Base-by-base conservation (phyloP, 202 grass and related monocot species). In the Hordeum pubiflorum region DNA sequence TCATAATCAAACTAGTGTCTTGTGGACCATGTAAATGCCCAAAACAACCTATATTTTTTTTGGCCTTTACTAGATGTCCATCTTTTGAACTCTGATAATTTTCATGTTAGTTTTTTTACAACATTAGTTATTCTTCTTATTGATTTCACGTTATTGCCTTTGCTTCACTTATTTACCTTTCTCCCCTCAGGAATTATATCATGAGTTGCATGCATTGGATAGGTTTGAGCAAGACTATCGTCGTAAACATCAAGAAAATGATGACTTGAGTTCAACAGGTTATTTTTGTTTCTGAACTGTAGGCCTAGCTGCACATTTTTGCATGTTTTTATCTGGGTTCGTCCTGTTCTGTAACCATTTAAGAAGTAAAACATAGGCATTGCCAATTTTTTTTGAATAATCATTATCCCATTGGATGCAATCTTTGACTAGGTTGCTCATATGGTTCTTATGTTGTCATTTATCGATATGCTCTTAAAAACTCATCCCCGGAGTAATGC, bases 191-290 rank as follows among this genome's bases (percentile, higher is more conserved):
- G 96, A 99, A 89, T 63, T 99, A 82, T 99, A 99, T 63, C 96
- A 96, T 89, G 96, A 99, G 75, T 82, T 96, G 34, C 92, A 93
- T 87, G 75, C 90, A 73, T 83, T 96, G 85, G 96, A 91, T 96
- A 99, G 83, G 78, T 96, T 93, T 88, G 89, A 93, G 56, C 78
- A 83, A 84, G 92, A 99, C 26, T 93, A 90, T 61, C 86, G 38
- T 71, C 76, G 63, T 82, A 99, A 91, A 82, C 81, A 88, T 50
- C 89, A 91, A 88, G 92, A 99, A 61, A 80, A 86, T 41, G 89
- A 87, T 79, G 76, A 58, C 31, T 63, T 84, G 31, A 83, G 72
- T 80, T 91, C 87, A 91, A 90, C 78, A 99, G 92, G 96, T 99
- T 65, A 70, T 72, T 91, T 87, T 76, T 24, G 12, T 81, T 82